Evolutionary conservation across 805 yeast genomes (phyloP).

Genomic region (Candida lessepsii): DNA sequence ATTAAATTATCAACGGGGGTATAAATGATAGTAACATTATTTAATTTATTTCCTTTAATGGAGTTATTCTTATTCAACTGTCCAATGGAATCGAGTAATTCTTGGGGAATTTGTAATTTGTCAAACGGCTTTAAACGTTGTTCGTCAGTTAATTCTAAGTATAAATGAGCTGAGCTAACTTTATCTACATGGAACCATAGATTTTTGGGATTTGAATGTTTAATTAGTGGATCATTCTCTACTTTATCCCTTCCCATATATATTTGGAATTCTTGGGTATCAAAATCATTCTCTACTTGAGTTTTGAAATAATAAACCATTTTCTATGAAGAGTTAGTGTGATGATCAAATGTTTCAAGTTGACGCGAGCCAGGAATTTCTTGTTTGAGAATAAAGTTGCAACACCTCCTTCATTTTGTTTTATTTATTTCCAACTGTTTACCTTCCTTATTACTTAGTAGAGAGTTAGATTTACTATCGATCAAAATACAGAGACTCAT

Average conservation of each 20-base stretch:
- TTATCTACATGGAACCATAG: constrained; percentile 84
- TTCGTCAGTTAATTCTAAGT: constrained; percentile 47
- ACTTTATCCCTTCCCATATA: constrained; percentile 75
- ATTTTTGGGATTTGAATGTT: constrained; percentile 62
- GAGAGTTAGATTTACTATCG: no score
- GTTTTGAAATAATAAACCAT: constrained; percentile 36
- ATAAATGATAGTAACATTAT: constrained; percentile 62
- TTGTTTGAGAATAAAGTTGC: constrained; percentile 3
- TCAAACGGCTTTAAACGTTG: constrained; percentile 36
- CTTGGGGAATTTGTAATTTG: constrained; percentile 35
- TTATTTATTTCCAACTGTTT: background rate
- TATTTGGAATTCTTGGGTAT: constrained; percentile 31
- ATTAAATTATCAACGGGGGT: constrained; percentile 73
- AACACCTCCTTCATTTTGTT: constrained; percentile 1
- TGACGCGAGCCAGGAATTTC: constrained; percentile 3
- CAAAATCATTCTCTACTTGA: constrained; percentile 19
- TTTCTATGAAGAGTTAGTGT: background rate
- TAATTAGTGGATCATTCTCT: constrained; percentile 56
- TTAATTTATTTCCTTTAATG: constrained; percentile 69
- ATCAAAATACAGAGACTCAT: no score
- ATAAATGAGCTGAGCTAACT: constrained; percentile 74
- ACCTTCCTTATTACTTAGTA: background rate
- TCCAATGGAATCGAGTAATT: constrained; percentile 49
- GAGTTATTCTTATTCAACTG: constrained; percentile 78
- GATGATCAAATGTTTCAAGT: constrained; percentile 3